Base-by-base conservation (phyloP, 805 yeast genomes). In the Candida tibetensis region DNA sequence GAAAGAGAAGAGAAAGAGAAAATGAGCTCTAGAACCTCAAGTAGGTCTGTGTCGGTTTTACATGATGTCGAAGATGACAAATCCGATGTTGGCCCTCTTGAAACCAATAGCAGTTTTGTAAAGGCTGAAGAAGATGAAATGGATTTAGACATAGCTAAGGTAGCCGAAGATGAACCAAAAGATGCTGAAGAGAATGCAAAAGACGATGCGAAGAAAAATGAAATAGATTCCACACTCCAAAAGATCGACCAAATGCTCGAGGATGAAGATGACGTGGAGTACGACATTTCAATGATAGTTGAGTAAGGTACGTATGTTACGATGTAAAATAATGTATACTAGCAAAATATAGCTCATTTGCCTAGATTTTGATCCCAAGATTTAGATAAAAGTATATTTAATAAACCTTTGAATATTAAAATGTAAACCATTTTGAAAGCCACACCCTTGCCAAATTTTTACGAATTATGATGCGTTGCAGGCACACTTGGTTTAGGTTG, bases 191-290 rank as follows among this genome's bases (percentile, higher is more conserved):
- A 30, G 26, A 48, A 46, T 21, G 46, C 31, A 32, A 35, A 28
- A n/a, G 37, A 36, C 17, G 47, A 37, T 5, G 47, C 33, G 15
- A 17, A 8, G 8, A 31, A 32, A 7, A 30, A 12, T 16, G 43
- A 42, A 14, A 38, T 51, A 5, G 47, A 52, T 17, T 49, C 46
- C 8, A 43, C 50, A 12, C 44, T 63, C 28, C 51, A 53, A 16
- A 54, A 57, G 18, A 66, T 66, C 21, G 71, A 66, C 40, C 51
- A 57, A 29, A 40, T 66, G 37, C 47, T 66, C 13, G 70, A 61
- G 2, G 69, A 60, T 18, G 72, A 66, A 36, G 70, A 64, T 12
- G 53, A 57, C 14, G 66, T 64, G 8, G 67, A 64, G 9, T 67
- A 67, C 44, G 64, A 64, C 18, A 49, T 66, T 13, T 48, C 57